A percentile compares a stretch with the other conserved stretches of the same genome.
phyloP scores from a whole-genome alignment of 805 yeast genomes.

The Candida ovalis region DNA sequence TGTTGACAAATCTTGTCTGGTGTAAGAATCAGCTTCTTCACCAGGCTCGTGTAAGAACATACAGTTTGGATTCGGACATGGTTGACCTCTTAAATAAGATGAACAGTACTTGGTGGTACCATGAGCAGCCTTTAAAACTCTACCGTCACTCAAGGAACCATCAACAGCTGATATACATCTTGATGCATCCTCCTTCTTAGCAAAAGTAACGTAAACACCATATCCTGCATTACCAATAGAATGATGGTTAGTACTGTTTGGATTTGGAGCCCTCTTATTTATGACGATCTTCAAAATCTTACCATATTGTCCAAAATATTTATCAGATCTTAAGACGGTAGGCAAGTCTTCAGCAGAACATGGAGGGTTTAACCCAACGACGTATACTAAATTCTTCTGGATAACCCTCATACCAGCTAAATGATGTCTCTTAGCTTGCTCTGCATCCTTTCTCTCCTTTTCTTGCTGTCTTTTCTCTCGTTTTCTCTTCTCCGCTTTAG shows the following conservation, averaged over 20 bases:
- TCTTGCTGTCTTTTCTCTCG: slow-evolving; percentile 80
- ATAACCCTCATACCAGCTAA: slow-evolving; percentile 97
- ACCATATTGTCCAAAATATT: slow-evolving; percentile 98
- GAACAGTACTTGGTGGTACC: slow-evolving; percentile 99
- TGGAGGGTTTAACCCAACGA: slow-evolving; percentile 89
- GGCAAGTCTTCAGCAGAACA: slow-evolving; percentile 85
- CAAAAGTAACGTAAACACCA: slow-evolving; percentile 94
- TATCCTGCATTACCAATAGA: slow-evolving; percentile 64
- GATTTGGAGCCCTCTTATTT: slow-evolving; percentile 64
- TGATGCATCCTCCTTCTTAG: slow-evolving; percentile 92
- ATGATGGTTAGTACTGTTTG: slow-evolving; percentile 30
- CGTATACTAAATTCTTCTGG: slow-evolving; percentile 94
- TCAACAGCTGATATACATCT: slow-evolving; percentile 88
- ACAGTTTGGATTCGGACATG: slow-evolving; percentile 97
- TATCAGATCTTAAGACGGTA: slow-evolving; percentile 76
- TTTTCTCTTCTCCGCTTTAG: slow-evolving; percentile 76
- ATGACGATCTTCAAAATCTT: slow-evolving; percentile 91
- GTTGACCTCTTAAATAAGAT: slow-evolving; percentile 89
- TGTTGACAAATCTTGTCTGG: slow-evolving; percentile 82
- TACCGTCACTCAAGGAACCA: slow-evolving; percentile 91
- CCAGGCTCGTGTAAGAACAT: slow-evolving; percentile 99
- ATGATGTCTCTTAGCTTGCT: slow-evolving; percentile 78
- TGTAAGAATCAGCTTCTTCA: slow-evolving; percentile 96
- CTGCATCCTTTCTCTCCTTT: slow-evolving; percentile 88
- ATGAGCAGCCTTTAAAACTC: slow-evolving; percentile 87